A percentile compares a stretch with the other conserved stretches of the same genome.
Evolutionary conservation across 2,329 filamentous ascomycete species (phyloP).

Genomic region (Cladophialophora psammophila): DNA sequence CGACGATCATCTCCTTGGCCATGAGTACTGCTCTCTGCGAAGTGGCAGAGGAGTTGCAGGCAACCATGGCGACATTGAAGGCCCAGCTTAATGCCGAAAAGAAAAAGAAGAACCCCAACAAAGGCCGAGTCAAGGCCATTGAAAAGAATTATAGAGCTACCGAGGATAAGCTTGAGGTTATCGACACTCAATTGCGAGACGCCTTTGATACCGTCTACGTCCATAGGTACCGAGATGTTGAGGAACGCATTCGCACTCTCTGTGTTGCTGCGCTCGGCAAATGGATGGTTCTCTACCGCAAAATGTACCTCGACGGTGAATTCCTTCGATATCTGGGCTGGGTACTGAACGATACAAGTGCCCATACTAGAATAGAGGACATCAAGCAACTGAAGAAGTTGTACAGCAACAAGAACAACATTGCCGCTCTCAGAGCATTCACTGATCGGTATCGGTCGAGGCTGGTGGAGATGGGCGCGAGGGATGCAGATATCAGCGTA

Average conservation of each 20-base stretch:
- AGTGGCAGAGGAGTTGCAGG: constrained; percentile 73
- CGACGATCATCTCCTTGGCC: constrained; percentile 81
- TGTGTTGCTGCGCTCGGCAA: constrained; percentile 85
- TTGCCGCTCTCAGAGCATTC: constrained; percentile 80
- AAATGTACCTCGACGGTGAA: constrained; percentile 86
- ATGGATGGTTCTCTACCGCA: constrained; percentile 87
- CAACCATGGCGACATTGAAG: constrained; percentile 75
- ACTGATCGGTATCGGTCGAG: constrained; percentile 89
- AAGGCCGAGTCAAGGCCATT: constrained; percentile 75
- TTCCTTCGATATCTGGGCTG: constrained; percentile 95
- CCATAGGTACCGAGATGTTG: constrained; percentile 93
- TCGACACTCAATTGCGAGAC: constrained; percentile 77
- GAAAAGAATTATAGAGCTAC: constrained; percentile 75
- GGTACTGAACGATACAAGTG: constrained; percentile 84
- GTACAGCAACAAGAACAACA: constrained; percentile 80
- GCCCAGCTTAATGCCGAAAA: constrained; percentile 81
- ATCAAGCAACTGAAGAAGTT: constrained; percentile 81
- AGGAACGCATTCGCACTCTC: constrained; percentile 85
- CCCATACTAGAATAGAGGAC: constrained; percentile 81
- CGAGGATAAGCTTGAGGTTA: constrained; percentile 71
- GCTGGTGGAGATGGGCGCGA: constrained; percentile 89
- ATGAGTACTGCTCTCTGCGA: constrained; percentile 80
- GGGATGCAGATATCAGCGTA: constrained; percentile 81
- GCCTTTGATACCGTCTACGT: constrained; percentile 94
- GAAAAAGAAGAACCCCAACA: constrained; percentile 76